A percentile compares a stretch with the other conserved stretches of the same genome.
Conservation (phyloP, 2,329 filamentous ascomycete species). For the Fusarium oxysporum region DNA sequence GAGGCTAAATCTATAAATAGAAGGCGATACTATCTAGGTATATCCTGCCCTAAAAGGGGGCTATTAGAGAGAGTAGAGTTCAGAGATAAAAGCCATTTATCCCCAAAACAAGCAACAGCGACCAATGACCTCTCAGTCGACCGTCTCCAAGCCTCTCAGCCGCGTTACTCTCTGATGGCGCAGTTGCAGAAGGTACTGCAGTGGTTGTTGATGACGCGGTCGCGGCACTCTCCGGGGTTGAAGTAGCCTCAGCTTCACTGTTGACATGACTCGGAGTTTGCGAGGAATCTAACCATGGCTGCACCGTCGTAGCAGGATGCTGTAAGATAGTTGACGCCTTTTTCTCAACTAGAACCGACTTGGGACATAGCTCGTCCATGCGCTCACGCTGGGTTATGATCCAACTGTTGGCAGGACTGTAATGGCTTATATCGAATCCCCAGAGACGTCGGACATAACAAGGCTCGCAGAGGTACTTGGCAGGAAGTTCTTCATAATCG, state of each 20-base stretch:
- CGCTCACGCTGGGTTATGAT: background rate
- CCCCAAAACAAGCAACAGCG: fast-evolving
- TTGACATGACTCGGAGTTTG: fast-evolving
- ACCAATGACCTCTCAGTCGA: fast-evolving
- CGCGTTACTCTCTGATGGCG: background rate
- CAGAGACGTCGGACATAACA: constrained; percentile 9
- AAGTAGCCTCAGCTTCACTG: background rate
- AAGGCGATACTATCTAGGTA: too few relatives aligned
- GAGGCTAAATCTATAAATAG: too few relatives aligned
- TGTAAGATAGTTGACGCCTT: too few relatives aligned
- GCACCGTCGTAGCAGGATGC: background rate
- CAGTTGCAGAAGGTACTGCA: background rate
- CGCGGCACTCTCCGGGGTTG: background rate
- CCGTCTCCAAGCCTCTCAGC: fast-evolving
- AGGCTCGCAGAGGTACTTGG: constrained; percentile 5
- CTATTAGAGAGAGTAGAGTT: background rate
- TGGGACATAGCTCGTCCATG: background rate
- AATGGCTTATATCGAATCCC: background rate
- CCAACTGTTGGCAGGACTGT: background rate
- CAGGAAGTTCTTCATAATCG: background rate
- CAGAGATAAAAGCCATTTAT: background rate
- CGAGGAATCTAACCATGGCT: background rate
- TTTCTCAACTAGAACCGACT: background rate
- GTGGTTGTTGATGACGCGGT: fast-evolving
- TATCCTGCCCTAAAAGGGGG: too few relatives aligned